phyloP scores from a whole-genome alignment of 306 rosid genomes.

The Benincasa hispida region DNA sequence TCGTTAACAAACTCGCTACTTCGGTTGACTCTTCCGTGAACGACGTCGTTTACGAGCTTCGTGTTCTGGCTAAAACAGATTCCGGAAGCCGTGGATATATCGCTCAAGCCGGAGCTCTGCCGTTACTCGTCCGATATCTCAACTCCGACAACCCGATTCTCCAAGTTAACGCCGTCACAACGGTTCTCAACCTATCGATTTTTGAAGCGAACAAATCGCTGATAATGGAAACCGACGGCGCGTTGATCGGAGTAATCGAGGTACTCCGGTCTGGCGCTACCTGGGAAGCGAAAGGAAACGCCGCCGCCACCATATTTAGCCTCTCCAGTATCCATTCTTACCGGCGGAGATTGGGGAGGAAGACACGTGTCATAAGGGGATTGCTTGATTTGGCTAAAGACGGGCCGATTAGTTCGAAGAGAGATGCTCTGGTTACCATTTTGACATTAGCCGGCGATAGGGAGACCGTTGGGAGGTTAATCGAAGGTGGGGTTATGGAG shows the following conservation, averaged over 20 bases:
- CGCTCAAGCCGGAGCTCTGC: slow-evolving; percentile 75
- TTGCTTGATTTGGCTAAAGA: slow-evolving; percentile 44
- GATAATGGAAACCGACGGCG: slow-evolving; percentile 80
- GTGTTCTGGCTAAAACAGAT: slow-evolving; percentile 56
- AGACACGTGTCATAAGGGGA: slow-evolving; percentile 46
- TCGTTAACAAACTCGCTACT: slow-evolving; percentile 37
- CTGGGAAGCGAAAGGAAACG: slow-evolving; percentile 96
- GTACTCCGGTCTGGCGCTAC: slow-evolving; percentile 53
- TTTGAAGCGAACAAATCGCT: slow-evolving; percentile 50
- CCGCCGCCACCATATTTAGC: slow-evolving; percentile 77
- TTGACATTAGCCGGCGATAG: slow-evolving; percentile 58
- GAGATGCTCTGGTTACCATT: slow-evolving; percentile 75
- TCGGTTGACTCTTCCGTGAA: slow-evolving; percentile 11
- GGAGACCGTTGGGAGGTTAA: slow-evolving; percentile 45
- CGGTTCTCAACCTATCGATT: slow-evolving; percentile 67
- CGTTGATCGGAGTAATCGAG: slow-evolving; percentile 47
- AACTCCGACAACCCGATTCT: slow-evolving; percentile 28
- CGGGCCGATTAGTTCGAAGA: slow-evolving; percentile 42
- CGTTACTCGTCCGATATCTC: slow-evolving; percentile 40
- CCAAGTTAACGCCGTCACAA: slow-evolving; percentile 77
- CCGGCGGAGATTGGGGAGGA: slow-evolving; percentile 56
- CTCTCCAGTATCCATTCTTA: slow-evolving; percentile 32
- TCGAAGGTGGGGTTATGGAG: slow-evolving; percentile 58
- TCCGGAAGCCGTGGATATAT: slow-evolving; percentile 68
- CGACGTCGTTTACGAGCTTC: slow-evolving; percentile 70